Evolutionary conservation across 805 yeast species (phyloP), one percentile per base, ranked within the genome.

Genomic region (Teunomyces cretensis): DNA sequence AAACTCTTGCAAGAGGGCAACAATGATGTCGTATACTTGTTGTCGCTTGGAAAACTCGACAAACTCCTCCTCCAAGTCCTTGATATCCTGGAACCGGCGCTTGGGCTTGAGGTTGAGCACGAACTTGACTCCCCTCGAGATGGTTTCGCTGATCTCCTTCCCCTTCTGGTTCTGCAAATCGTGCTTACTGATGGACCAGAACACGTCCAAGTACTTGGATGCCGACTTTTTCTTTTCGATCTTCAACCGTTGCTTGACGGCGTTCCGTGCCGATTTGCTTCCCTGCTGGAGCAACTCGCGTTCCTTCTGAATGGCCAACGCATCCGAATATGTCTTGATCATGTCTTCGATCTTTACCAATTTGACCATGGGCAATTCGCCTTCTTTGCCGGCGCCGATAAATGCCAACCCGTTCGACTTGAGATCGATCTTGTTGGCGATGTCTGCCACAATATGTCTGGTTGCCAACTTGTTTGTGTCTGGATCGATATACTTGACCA

Each of bases 151-250:
- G 13, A 81, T 75, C 52, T 81, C 86, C 43, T 70, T 68, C 11
- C 65, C 63, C 55, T 81, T 81, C 48, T 81, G 86, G 31, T 74
- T 72, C 22, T 55, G 58, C 45, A 81, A 62, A 58, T 81, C 86
- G 33, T 74, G 72, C 28, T 64, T 59, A n/a, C 75, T 73, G 15
- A 81, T 81, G 39, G 75, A 73, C 86, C 86, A 81, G 9, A 81
- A 72, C 3, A 81, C 58, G 35, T 74, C 73, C 28, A 81, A 61
- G 27, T 72, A 62, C 51, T 81, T 81, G n/a, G 70, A 49, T 27
- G 70, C 68, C 0, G 68, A 60, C 44, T 66, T 68, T 51, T 69
- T 72, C 57, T 59, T 61, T 39, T 68, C 72, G 1, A 64, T 62
- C 36, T 57, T 62, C 15, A 60, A 58, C 27, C 69, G 52, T 44